These are phyloP conservation scores for Cladorrhinum sp. DNA, from an alignment of 2,329 filamentous ascomycete genomes.

Conservation along the genomic window DNA sequence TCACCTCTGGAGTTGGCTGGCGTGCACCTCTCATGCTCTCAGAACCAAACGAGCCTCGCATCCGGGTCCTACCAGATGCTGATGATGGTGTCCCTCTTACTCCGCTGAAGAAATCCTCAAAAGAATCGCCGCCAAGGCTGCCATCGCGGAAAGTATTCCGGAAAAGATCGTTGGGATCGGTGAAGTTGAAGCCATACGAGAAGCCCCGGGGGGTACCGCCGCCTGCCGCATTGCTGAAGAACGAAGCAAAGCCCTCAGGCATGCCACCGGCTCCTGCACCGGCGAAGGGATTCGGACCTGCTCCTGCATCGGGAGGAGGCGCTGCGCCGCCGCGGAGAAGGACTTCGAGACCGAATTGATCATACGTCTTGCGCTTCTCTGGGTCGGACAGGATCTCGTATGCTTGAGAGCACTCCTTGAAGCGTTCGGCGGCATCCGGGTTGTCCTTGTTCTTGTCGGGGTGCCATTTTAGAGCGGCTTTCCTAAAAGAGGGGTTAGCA, in stretches of 20 bases:
- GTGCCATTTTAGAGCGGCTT: slow-evolving; percentile 86
- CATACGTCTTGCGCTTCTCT: slow-evolving; percentile 93
- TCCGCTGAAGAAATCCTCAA: slow-evolving; percentile 48
- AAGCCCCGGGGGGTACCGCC: slow-evolving; percentile 47
- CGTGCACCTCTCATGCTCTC: slow-evolving; percentile 38
- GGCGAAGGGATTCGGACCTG: slow-evolving; percentile 55
- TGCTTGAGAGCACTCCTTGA: slow-evolving; percentile 96
- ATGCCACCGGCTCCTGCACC: slow-evolving; percentile 54
- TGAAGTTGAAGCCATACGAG: slow-evolving; percentile 68
- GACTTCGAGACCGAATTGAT: slow-evolving; percentile 92
- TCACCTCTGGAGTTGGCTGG: slow-evolving; percentile 74
- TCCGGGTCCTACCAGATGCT: slow-evolving; percentile 43
- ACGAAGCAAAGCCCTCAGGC: slow-evolving; percentile 30
- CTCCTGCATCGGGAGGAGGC: slow-evolving; percentile 58
- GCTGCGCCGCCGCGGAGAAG: slow-evolving; percentile 74
- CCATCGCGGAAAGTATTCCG: slow-evolving; percentile 49
- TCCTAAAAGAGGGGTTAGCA: slow-evolving; percentile 53
- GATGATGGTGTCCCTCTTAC: slow-evolving; percentile 34
- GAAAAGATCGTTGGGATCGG: slow-evolving; percentile 80
- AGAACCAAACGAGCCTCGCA: slow-evolving; percentile 40
- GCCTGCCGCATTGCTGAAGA: slow-evolving; percentile 24
- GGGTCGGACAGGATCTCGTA: slow-evolving; percentile 98
- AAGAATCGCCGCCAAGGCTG: slow-evolving; percentile 50
- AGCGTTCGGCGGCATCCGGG: slow-evolving; percentile 80
- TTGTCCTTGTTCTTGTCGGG: slow-evolving; percentile 98